phyloP scores from a whole-genome alignment of 306 rosid genomes.

The Quercus wislizeni region DNA sequence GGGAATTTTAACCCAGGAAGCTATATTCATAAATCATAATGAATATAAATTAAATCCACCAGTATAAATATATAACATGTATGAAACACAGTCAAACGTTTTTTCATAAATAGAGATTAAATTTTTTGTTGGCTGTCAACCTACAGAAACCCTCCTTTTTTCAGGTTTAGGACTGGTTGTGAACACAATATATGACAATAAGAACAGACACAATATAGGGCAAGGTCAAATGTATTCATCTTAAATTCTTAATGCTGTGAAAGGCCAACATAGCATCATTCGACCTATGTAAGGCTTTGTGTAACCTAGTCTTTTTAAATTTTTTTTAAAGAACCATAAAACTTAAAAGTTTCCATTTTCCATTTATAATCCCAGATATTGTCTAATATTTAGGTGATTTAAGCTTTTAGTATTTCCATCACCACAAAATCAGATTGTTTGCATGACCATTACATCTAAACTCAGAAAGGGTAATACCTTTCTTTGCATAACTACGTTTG shows the following conservation, averaged over 20 bases:
- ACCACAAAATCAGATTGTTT: slow-evolving; percentile 17
- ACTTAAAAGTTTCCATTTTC: not conserved
- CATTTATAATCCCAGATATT: not conserved
- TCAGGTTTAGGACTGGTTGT: too few relatives aligned
- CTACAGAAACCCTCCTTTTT: too few relatives aligned
- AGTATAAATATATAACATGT: not conserved
- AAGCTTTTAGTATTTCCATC: not conserved
- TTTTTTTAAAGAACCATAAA: not conserved
- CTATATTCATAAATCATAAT: not conserved
- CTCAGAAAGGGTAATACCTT: slow-evolving; percentile 41
- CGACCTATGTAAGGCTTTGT: not conserved
- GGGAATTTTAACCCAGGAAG: not conserved
- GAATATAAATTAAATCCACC: not conserved
- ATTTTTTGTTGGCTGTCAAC: too few relatives aligned
- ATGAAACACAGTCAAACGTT: not conserved
- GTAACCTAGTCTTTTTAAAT: not conserved
- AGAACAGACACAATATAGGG: too few relatives aligned
- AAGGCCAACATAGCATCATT: not conserved
- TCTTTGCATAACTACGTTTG: slow-evolving; percentile 73
- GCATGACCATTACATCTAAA: not conserved
- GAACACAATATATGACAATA: too few relatives aligned
- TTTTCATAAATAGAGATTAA: too few relatives aligned
- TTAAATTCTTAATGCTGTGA: not conserved
- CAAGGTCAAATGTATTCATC: not conserved
- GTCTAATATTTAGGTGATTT: not conserved